Conservation (phyloP, 192 early-diverging fungal species). For the Dissophora ornata region DNA sequence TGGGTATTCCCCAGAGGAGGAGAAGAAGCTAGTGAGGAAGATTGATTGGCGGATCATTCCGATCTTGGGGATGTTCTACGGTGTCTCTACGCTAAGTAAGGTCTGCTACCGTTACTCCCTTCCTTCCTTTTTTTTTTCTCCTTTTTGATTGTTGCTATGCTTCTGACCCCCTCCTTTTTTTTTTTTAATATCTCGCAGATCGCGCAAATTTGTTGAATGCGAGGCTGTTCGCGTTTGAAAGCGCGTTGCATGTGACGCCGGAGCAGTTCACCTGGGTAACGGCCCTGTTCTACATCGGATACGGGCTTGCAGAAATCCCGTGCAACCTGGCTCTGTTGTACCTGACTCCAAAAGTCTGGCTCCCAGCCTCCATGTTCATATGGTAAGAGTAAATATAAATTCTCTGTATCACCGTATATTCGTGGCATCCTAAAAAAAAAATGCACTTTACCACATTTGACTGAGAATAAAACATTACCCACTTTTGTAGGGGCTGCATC, state of each 20-base stretch:
- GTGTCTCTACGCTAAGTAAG: conserved; percentile 32
- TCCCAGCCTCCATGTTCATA: conserved; percentile 36
- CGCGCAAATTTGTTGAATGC: conserved; percentile 41
- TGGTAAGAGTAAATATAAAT: too few species aligned
- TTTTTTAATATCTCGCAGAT: background rate
- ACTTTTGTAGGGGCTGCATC: conserved; percentile 36
- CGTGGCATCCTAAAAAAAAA: too few species aligned
- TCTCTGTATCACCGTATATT: too few species aligned
- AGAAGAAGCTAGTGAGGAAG: conserved; percentile 50
- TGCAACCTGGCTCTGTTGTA: conserved; percentile 30
- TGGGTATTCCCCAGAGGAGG: conserved; percentile 42
- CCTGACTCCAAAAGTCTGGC: conserved; percentile 40
- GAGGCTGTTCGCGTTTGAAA: conserved; percentile 35
- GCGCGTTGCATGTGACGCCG: conserved; percentile 14
- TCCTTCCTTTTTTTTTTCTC: background rate
- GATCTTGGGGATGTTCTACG: conserved; percentile 50
- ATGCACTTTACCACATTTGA: too few species aligned
- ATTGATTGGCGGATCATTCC: conserved; percentile 55
- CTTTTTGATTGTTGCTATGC: background rate
- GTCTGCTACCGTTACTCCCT: too few species aligned
- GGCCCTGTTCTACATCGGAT: conserved; percentile 34
- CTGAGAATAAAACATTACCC: too few species aligned
- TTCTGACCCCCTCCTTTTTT: too few species aligned
- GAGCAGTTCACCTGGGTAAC: conserved; percentile 40
- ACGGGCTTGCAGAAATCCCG: conserved; percentile 31